Percentiles rank a stretch among this genome's conserved stretches.
These are phyloP conservation scores for Tetradesmus obliquus DNA, from an alignment of 139 green algal genomes.

Conservation along the genomic window DNA sequence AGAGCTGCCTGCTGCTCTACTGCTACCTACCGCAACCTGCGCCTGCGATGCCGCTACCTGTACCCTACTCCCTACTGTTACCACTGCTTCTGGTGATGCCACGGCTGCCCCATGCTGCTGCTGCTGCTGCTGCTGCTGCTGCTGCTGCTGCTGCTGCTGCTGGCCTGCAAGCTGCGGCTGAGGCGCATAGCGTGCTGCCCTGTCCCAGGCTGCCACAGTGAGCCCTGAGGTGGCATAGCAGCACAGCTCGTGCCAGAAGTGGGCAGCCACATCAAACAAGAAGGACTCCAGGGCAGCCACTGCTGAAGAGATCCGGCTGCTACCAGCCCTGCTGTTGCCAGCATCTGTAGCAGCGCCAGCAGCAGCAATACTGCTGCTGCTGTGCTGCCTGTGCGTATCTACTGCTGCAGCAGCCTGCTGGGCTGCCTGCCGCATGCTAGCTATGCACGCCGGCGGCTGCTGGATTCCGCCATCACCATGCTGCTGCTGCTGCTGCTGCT, in stretches of 20 bases:
- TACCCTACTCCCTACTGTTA: neutral
- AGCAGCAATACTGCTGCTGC: neutral
- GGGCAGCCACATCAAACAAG: constrained; percentile 8
- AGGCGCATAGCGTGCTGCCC: constrained; percentile 21
- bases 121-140: constrained; percentile 22
- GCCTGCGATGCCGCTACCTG: neutral
- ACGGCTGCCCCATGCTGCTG: neutral
- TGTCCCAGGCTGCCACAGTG: constrained; percentile 33
- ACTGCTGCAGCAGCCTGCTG: constrained; percentile 6
- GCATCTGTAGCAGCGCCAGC: neutral
- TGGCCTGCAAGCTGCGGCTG: neutral
- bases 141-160: constrained; percentile 27
- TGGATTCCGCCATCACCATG: neutral
- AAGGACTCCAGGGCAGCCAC: constrained; percentile 27
- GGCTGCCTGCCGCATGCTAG: constrained; percentile 13
- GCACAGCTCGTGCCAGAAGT: constrained; percentile 48
- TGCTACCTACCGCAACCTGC: neutral
- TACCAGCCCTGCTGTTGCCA: neutral
- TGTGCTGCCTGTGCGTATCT: neutral
- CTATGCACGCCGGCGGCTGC: neutral
- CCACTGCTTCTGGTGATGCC: neutral
- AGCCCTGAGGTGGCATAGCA: constrained; percentile 33
- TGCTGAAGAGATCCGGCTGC: neutral
- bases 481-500: neutral
- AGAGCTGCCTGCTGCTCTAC: neutral